These are phyloP conservation scores for Neospora caninum DNA, from an alignment of 169 alveolate genomes.

Conservation along the genomic window DNA sequence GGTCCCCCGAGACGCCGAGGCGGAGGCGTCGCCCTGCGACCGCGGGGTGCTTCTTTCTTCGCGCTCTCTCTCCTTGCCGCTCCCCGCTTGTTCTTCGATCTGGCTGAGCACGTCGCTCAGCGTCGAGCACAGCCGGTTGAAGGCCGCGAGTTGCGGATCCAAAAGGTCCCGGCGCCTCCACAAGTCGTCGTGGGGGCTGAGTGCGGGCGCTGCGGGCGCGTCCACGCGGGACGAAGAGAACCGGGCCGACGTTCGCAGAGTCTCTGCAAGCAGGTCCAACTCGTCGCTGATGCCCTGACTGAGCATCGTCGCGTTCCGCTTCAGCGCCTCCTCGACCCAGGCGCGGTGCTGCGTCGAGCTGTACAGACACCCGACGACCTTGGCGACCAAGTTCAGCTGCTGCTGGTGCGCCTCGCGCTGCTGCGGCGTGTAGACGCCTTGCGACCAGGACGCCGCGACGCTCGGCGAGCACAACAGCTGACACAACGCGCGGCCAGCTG, in stretches of 20 bases:
- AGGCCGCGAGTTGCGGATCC: slow-evolving; percentile 42
- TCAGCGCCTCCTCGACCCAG: slow-evolving; percentile 48
- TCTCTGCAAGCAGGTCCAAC: background rate
- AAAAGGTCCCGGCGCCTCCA: background rate
- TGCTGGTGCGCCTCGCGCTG: slow-evolving; percentile 57
- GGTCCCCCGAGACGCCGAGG: no score
- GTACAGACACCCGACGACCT: slow-evolving; percentile 55
- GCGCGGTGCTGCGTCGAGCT: slow-evolving; percentile 41
- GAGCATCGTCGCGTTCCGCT: slow-evolving; percentile 2
- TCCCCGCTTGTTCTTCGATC: background rate
- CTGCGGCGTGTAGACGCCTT: slow-evolving; percentile 17
- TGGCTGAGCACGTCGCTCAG: slow-evolving; percentile 30
- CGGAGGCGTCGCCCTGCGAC: no score
- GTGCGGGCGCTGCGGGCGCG: slow-evolving; percentile 19
- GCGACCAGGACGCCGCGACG: slow-evolving; percentile 43
- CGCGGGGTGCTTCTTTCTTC: background rate
- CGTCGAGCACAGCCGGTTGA: slow-evolving; percentile 15
- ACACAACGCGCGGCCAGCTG: slow-evolving; percentile 19
- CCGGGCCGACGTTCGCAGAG: background rate
- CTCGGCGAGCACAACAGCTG: slow-evolving; percentile 37
- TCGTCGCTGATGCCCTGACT: slow-evolving; percentile 11
- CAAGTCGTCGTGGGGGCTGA: slow-evolving; percentile 44
- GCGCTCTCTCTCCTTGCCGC: background rate
- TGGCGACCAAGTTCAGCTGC: slow-evolving; percentile 34
- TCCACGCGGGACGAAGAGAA: background rate